Evolutionary conservation across 768 basidiomycete genomes (phyloP).

Genomic region (Ramaria sp.): DNA sequence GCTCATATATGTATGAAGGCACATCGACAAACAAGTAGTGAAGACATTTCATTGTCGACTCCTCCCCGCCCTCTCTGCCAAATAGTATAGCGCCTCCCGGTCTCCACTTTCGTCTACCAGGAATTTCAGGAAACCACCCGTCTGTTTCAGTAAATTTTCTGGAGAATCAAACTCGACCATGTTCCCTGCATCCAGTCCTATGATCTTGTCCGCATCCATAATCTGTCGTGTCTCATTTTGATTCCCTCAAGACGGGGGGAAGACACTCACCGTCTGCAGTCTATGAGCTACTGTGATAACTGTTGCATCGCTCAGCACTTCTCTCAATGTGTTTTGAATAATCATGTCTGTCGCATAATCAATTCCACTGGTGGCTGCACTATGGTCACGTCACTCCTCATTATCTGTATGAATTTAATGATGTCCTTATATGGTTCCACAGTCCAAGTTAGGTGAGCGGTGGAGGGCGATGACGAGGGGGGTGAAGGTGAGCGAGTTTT

Average conservation of each 20-base stretch:
- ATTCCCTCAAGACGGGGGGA: neutral
- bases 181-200: constrained; percentile 15
- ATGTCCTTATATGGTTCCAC: no score
- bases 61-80: constrained; percentile 8
- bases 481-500: no score
- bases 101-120: constrained; percentile 20
- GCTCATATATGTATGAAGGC: no score
- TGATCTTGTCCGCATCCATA: constrained; percentile 33
- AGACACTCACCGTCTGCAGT: constrained; percentile 16
- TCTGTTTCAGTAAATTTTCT: constrained; percentile 20
- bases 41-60: neutral
- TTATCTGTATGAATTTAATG: constrained; percentile 13
- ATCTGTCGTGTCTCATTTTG: constrained; percentile 17
- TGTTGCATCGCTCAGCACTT: constrained; percentile 30
- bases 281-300: constrained; percentile 40
- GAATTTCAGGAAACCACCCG: constrained; percentile 16
- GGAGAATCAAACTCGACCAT: constrained; percentile 32
- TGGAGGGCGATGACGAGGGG: no score
- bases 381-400: constrained; percentile 4
- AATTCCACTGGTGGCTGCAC: constrained; percentile 20
- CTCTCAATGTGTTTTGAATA: constrained; percentile 34
- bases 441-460: no score
- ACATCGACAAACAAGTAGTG: no score
- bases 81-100: constrained; percentile 15
- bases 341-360: constrained; percentile 42